These are phyloP conservation scores for Fusarium siculi DNA, from an alignment of 2,329 filamentous ascomycete species.

Conservation along the genomic window DNA sequence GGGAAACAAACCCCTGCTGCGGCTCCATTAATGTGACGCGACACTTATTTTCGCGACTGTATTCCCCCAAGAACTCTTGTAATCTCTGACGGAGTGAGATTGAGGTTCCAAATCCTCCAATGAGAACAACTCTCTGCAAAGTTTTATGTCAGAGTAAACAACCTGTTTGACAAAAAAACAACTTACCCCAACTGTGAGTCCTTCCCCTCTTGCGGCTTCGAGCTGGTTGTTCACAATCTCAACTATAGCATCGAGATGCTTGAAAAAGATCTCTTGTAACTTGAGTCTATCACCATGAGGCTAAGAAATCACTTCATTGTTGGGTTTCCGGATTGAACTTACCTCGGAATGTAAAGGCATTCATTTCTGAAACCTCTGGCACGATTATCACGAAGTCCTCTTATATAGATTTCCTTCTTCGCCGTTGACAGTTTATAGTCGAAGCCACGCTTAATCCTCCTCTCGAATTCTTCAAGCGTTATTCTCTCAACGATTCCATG, in stretches of 20 bases:
- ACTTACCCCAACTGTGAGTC: not conserved
- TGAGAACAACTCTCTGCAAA: not conserved
- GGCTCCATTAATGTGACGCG: fast-evolving
- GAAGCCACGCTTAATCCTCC: not conserved
- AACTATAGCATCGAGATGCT: not conserved
- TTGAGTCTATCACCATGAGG: not conserved
- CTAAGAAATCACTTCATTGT: too few species aligned
- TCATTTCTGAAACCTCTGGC: not conserved
- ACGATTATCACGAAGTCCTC: not conserved
- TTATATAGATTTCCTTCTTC: fast-evolving
- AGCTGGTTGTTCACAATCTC: not conserved
- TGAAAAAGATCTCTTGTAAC: not conserved
- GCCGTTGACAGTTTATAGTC: fast-evolving
- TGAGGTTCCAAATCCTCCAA: conserved; percentile 5
- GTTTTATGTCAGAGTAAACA: fast-evolving
- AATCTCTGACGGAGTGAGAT: not conserved
- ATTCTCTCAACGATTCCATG: not conserved
- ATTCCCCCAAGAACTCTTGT: fast-evolving
- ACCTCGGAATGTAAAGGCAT: not conserved
- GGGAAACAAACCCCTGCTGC: not conserved
- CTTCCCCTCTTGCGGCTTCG: fast-evolving
- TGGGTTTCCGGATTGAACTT: fast-evolving
- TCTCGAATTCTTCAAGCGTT: not conserved
- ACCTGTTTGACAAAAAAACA: fast-evolving
- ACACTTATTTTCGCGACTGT: fast-evolving